Base-by-base conservation (phyloP, 345 rosid species). In the Populus nigra region DNA sequence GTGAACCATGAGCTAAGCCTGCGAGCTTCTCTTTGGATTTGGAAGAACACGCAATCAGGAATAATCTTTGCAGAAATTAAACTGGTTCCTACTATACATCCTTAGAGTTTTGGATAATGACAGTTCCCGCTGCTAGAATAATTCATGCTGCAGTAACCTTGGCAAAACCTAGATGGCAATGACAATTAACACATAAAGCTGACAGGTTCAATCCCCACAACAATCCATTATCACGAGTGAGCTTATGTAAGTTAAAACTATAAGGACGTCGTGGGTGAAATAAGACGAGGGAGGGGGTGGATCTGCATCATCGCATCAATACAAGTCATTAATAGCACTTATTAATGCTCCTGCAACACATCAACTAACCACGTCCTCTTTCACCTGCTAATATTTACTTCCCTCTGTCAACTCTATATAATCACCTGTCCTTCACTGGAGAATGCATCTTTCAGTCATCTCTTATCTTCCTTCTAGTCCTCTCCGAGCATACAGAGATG, bases 311-410 rank as follows among this genome's bases (percentile, higher is more conserved):
- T 27, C 50, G 59, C 73, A 35, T 50, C 45, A 10, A 22, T 0
- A 17, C 50, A 66, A 61, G 78, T 81, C 78, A 83, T 87, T 74
- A 78, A 86, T 50, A 68, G 27, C 71, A 59, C 68, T 68, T 75
- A 85, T 92, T 87, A 92, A 93, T 92, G 94, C 55, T 73, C 85
- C 90, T 87, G 89, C 89, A 84, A 76, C 74, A 73, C 77, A 88
- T 89, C 96, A 91, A 89, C 97, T 84, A 92, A 93, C 97, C 76
- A 69, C 92, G 80, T 73, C 78, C 90, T 83, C 83, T 76, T 82
- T 83, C 88, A 87, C 90, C 93, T 87, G 88, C 87, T 84, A 66
- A 74, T 85, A 92, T 90, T 94, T 86, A 94, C 94, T 90, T 74
- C 86, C 65, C 83, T 69, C 76, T 65, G 9, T 35, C 50, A 16